These are phyloP conservation scores for Kernera saxatilis DNA, from an alignment of 345 rosid genomes.

Conservation along the genomic window DNA sequence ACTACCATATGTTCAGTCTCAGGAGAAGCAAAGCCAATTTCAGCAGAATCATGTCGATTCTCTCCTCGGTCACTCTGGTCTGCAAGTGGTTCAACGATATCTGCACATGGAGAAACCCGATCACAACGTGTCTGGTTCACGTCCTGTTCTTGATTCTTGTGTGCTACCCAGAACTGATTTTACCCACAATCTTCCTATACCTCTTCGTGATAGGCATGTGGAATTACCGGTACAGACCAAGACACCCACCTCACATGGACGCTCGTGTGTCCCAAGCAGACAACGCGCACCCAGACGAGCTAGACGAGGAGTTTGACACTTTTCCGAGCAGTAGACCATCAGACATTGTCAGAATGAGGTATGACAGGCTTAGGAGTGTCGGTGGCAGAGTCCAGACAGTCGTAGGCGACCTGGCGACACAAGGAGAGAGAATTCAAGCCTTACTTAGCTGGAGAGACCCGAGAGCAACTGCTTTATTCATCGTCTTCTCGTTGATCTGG, in stretches of 20 bases:
- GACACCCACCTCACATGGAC: conserved; percentile 93
- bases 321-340: conserved; percentile 59
- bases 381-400: conserved; percentile 88
- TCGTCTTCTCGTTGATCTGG: conserved; percentile 62
- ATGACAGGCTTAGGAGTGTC: conserved; percentile 74
- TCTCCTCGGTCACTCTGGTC: conserved; percentile 55
- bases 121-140: conserved; percentile 73
- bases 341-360: conserved; percentile 67
- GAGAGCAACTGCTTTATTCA: conserved; percentile 77
- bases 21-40: conserved; percentile 97
- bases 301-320: conserved; percentile 88
- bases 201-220: conserved; percentile 87
- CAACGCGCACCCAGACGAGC: conserved; percentile 65
- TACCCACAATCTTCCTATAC: conserved; percentile 87
- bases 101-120: conserved; percentile 85
- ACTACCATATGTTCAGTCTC: conserved; percentile 84
- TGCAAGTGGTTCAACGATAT: conserved; percentile 78
- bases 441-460: conserved; percentile 97
- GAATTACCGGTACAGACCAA: conserved; percentile 84
- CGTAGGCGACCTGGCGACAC: conserved; percentile 82
- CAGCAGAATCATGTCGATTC: conserved; percentile 67
- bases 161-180: conserved; percentile 78
- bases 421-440: conserved; percentile 83
- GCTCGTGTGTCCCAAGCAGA: conserved; percentile 76
- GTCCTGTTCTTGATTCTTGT: conserved; percentile 78